These are phyloP conservation scores for Umbelopsis sp. DNA, from an alignment of 371 early-diverging fungal species.

Conservation along the genomic window DNA sequence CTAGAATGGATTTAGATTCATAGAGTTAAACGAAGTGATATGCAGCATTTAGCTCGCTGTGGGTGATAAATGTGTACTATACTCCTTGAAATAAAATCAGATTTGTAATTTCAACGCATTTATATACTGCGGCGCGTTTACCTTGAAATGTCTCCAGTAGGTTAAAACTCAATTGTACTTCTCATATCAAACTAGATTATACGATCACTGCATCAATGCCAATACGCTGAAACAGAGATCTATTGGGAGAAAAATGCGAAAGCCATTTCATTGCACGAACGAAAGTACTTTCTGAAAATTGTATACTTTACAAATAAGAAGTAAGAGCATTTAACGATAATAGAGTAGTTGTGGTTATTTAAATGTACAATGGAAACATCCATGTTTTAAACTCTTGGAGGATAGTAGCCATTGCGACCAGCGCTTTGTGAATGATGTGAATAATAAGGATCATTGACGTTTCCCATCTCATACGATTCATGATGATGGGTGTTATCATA, in stretches of 20 bases:
- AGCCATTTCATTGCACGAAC: neutral
- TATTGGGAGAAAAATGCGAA: no score
- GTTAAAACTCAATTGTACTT: no score
- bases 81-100: no score
- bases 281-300: neutral
- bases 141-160: no score
- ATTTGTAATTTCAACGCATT: no score
- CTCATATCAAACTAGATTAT: no score
- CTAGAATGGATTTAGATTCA: constrained; percentile 37
- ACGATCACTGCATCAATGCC: no score
- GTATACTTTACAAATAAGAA: no score
- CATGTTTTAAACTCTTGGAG: constrained; percentile 1
- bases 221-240: no score
- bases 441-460: neutral
- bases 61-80: no score
- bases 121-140: no score
- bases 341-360: neutral
- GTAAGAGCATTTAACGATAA: no score
- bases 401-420: constrained; percentile 13
- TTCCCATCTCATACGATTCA: constrained; percentile 9
- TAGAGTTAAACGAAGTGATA: neutral
- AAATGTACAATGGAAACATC: constrained; percentile 1
- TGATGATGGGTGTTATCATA: neutral
- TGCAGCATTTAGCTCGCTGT: neutral
- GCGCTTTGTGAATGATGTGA: constrained; percentile 4